Base-by-base conservation (phyloP, 2,329 filamentous ascomycete species). In the Ophiocordyceps camponoti-rufipedis region DNA sequence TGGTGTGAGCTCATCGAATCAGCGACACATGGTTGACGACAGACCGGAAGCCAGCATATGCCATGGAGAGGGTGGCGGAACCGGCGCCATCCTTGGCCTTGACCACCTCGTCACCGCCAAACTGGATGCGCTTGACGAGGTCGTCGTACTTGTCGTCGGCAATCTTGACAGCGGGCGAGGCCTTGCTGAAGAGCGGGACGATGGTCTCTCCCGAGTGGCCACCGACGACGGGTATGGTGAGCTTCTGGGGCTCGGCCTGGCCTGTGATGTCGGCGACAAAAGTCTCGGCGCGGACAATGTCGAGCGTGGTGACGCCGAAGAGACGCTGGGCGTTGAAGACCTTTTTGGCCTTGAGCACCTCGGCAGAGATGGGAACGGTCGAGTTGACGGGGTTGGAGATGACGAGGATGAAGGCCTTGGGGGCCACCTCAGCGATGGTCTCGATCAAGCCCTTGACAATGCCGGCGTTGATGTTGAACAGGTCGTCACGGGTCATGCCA, bases 301-400 rank as follows among this genome's bases (percentile, higher is more conserved):
- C 91, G 56, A 98, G 82, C 44, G 91, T 96, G 61, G 91, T 98
- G 62, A 98, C 91, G 75, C 91, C 91, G 61, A 98, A 98, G 51
- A 98, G 82, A 64, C 83, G 87, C 76, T 91, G 83, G 55, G 91
- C 73, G 73, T 98, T 83, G 70, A 96, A 98, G 60, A 94, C 86
- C 56, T 80, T 80, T 64, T 87, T 87, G 56, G 76, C 73, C 79
- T 95, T 96, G 64, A 98, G 81, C 50, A 95, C 85, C 74, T 98
- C 91, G 55, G 88, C 91, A 52, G 91, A 85, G 60, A 98, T 95
- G 52, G 91, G 91, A 48, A 98, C 91, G 47, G 91, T 98, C 45
- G 87, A 94, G 81, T 98, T 98, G 68, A 98, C 91, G 48, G 91
- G 91, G 78, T 98, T 98, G 59, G 89, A 96, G 68, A 98, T 98